A percentile compares a stretch with the other conserved stretches of the same genome.
phyloP scores from a whole-genome alignment of 2,329 filamentous ascomycete species.

The Aspergillus piperis region DNA sequence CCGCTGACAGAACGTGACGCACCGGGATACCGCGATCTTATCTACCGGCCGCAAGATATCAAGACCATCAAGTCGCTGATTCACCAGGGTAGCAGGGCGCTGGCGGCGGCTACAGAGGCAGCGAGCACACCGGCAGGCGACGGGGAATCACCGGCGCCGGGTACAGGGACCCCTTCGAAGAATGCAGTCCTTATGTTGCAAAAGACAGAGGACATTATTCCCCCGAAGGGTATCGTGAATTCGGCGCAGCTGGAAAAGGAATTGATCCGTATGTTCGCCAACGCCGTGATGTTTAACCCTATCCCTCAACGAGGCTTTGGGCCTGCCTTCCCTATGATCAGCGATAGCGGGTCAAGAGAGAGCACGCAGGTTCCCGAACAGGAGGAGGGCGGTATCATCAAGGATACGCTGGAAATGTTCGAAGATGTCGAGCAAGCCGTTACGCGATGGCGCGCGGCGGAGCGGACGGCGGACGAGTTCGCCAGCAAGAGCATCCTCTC shows the following conservation, averaged over 20 bases:
- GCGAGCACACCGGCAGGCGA: conserved; percentile 67
- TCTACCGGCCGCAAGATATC: conserved; percentile 74
- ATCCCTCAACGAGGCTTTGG: conserved; percentile 73
- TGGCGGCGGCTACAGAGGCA: conserved; percentile 53
- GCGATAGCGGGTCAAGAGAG: conserved; percentile 39
- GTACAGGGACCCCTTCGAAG: conserved; percentile 38
- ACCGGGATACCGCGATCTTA: conserved; percentile 72
- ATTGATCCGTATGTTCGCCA: conserved; percentile 94
- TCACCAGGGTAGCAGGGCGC: conserved; percentile 47
- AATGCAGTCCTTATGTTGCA: conserved; percentile 45
- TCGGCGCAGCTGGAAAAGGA: conserved; percentile 90
- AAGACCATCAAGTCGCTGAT: conserved; percentile 76
- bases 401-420: conserved; percentile 87
- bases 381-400: conserved; percentile 83
- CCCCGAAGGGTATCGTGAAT: conserved; percentile 89
- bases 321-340: conserved; percentile 57
- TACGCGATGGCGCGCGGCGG: conserved; percentile 72
- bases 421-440: conserved; percentile 79
- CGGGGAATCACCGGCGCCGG: conserved; percentile 51
- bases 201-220: conserved; percentile 75
- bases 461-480: conserved; percentile 50
- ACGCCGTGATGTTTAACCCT: conserved; percentile 97
- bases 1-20: conserved; percentile 74
- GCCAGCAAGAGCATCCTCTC: conserved; percentile 40
- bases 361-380: conserved; percentile 62